Base-by-base conservation (phyloP, 1,284 basidiomycete genomes). In the Rugosomyces carneus region DNA sequence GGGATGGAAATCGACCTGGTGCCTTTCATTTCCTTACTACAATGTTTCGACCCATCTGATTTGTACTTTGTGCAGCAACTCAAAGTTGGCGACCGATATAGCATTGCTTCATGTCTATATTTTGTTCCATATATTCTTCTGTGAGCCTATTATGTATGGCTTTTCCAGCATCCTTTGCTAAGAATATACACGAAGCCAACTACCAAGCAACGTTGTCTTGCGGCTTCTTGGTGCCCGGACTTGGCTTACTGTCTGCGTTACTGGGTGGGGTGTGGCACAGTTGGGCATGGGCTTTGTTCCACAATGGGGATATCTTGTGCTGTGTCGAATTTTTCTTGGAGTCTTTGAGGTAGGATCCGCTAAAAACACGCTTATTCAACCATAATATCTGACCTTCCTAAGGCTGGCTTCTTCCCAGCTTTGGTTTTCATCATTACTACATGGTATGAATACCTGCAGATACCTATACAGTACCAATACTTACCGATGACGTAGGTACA, bases 391-490 rank as follows among this genome's bases (percentile, higher is more conserved):
- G 40, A 13, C 42, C 37, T 11, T 21, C 7, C n/a, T 26, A 16
- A 70, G 69, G 68, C 69, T 10, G 68, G 68, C 8, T 70, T 69
- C 52, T 68, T 70, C 50, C 70, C 70, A 38, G 67, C 68, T 1
- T 49, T 70, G n/a, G 65, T 68, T 3, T 71, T 68, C 53, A 64
- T 72, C 29, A 67, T 72, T 37, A 66, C 66, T 4, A 69, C 69
- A 5, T 73, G 71, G 71, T 64, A 48, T 44, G 32, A 34, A 18
- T 36, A 16, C 19, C 20, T 20, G 8, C 31, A 21, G 36, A n/a
- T n/a, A 35, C 26, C 15, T 15, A 32, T 8, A 8, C n/a, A 18
- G 11, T 19, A 11, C 6, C 23, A 29, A 19, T 29, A 26, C 40
- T 20, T 42, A 13, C 5, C 16, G 11, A 23, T 13, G 2, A 18